Evolutionary conservation across 2,329 filamentous ascomycete species (phyloP).

Genomic region (Sclerotinia borealis): DNA sequence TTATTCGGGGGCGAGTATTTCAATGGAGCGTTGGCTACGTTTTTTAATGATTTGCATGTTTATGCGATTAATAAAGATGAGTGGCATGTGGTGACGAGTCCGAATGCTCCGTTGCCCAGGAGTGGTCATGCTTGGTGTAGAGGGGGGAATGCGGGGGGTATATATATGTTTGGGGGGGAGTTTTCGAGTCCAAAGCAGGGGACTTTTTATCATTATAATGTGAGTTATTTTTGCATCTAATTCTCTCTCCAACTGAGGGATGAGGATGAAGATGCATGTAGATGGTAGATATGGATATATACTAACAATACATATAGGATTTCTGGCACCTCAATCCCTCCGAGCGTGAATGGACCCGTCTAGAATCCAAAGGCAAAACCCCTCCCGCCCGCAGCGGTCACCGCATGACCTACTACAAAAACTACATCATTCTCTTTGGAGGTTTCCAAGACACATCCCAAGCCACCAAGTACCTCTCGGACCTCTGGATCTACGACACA

Average conservation of each 20-base stretch:
- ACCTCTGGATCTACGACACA: constrained; percentile 95
- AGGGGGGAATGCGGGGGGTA: constrained; percentile 70
- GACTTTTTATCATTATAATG: constrained; percentile 98
- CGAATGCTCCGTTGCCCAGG: constrained; percentile 84
- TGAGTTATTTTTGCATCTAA: constrained; percentile 19
- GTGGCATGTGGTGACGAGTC: constrained; percentile 85
- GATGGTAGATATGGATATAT: neutral
- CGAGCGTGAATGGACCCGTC: constrained; percentile 81
- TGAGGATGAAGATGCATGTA: neutral
- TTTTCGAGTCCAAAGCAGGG: constrained; percentile 96
- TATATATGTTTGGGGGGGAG: constrained; percentile 94
- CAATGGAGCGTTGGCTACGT: constrained; percentile 78
- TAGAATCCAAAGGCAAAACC: constrained; percentile 71
- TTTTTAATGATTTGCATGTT: constrained; percentile 61
- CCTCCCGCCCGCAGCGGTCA: constrained; percentile 87
- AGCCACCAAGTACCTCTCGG: constrained; percentile 86
- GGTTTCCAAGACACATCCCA: constrained; percentile 97
- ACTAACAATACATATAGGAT: constrained; percentile 13
- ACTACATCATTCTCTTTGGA: constrained; percentile 92
- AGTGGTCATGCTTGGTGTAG: constrained; percentile 94
- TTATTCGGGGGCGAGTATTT: constrained; percentile 95
- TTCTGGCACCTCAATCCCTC: constrained; percentile 89
- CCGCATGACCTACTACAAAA: constrained; percentile 94
- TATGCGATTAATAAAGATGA: constrained; percentile 78
- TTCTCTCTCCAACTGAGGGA: no score